A percentile compares a stretch with the other conserved stretches of the same genome.
These are phyloP conservation scores for Populus hybrid DNA, from an alignment of 441 rosid genomes.

Conservation along the genomic window DNA sequence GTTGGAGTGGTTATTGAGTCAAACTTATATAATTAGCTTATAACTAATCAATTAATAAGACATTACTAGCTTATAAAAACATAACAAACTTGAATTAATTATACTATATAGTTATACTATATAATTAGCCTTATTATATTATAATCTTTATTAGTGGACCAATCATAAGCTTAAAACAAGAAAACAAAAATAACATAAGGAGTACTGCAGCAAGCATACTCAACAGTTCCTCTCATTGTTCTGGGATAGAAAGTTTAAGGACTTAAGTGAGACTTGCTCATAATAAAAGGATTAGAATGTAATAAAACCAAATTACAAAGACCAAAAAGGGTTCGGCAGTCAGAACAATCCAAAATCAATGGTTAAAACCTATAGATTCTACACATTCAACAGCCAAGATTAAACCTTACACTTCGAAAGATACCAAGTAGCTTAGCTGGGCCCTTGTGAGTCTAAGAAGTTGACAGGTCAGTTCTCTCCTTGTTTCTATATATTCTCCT, in stretches of 20 bases:
- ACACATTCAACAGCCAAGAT: not conserved
- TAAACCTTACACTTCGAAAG: not conserved
- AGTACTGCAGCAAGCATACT: too few species aligned
- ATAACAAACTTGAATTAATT: too few species aligned
- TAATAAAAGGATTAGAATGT: not conserved
- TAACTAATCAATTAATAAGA: too few species aligned
- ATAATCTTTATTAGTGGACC: too few species aligned
- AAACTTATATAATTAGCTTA: too few species aligned
- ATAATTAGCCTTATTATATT: too few species aligned
- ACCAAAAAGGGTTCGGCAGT: not conserved
- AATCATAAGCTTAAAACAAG: too few species aligned
- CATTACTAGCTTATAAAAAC: too few species aligned
- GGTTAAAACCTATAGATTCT: not conserved
- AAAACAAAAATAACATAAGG: too few species aligned
- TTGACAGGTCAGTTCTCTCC: conserved; percentile 21
- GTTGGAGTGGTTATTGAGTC: too few species aligned
- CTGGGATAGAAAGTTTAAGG: not conserved
- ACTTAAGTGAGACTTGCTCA: not conserved
- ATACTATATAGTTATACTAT: too few species aligned
- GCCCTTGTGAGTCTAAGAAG: conserved; percentile 2
- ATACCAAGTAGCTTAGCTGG: conserved; percentile 11
- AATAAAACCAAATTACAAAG: not conserved
- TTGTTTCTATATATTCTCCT: not conserved
- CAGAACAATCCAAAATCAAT: not conserved
- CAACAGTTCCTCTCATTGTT: not conserved